A percentile compares a stretch with the other conserved stretches of the same genome.
These are phyloP conservation scores for Lomentospora prolificans DNA, from an alignment of 2,329 filamentous ascomycete species.

Conservation along the genomic window DNA sequence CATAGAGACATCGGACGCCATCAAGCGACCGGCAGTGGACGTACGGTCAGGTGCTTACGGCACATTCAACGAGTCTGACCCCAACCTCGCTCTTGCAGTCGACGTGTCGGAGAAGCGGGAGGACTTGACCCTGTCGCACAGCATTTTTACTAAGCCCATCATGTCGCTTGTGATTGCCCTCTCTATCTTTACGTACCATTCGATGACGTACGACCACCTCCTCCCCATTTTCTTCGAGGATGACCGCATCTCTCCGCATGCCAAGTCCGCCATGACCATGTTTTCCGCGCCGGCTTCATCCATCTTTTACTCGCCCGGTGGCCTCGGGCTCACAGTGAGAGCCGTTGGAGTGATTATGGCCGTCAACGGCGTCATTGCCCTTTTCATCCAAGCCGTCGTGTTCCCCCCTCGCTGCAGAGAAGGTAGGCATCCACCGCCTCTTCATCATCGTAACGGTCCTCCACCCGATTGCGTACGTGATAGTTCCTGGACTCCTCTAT, in stretches of 20 bases:
- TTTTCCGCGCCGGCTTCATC: slow-evolving; percentile 22
- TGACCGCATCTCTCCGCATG: slow-evolving; percentile 31
- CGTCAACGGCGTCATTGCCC: slow-evolving; percentile 46
- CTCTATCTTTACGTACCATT: slow-evolving; percentile 87
- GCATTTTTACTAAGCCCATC: slow-evolving; percentile 11
- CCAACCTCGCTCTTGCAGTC: not conserved
- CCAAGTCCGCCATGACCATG: slow-evolving; percentile 14
- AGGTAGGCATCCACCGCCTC: slow-evolving; percentile 47
- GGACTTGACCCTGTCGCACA: not conserved
- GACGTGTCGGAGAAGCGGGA: slow-evolving; percentile 21
- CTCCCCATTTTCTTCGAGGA: slow-evolving; percentile 91
- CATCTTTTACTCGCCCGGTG: slow-evolving; percentile 47
- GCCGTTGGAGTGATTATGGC: slow-evolving; percentile 53
- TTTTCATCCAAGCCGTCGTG: slow-evolving; percentile 49
- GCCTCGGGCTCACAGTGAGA: slow-evolving; percentile 52
- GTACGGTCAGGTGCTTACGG: slow-evolving; percentile 50
- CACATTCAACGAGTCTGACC: slow-evolving; percentile 27
- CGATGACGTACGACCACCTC: slow-evolving; percentile 89
- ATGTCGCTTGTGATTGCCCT: slow-evolving; percentile 60
- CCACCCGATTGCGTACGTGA: slow-evolving; percentile 51
- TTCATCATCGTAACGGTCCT: slow-evolving; percentile 49
- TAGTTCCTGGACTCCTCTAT: slow-evolving; percentile 48
- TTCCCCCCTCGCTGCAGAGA: slow-evolving; percentile 51
- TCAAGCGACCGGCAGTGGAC: slow-evolving; percentile 62
- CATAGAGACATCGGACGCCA: slow-evolving; percentile 64